Percentiles rank a stretch among this genome's conserved stretches.
Evolutionary conservation across 768 basidiomycete species (phyloP).

Genomic region (Udeniomyces megalosporus): DNA sequence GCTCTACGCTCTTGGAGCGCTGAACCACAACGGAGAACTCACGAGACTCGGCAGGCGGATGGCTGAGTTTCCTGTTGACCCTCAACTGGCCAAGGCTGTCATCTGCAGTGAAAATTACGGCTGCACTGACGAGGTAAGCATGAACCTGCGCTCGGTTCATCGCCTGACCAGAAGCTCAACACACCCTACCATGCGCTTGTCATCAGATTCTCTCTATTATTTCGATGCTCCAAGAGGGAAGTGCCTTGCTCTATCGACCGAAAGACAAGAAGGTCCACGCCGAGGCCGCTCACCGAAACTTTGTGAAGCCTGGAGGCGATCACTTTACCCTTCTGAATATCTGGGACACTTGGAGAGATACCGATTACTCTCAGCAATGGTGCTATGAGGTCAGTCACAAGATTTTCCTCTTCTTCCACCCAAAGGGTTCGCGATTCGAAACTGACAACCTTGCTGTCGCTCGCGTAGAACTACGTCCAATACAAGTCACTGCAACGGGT

Average conservation of each 20-base stretch:
- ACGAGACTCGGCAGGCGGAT: conserved; percentile 94
- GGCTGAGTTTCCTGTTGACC: conserved; percentile 98
- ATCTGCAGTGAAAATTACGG: conserved; percentile 85
- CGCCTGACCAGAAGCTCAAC: not conserved
- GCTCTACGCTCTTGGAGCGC: conserved; percentile 83
- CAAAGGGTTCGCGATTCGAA: too few relatives aligned
- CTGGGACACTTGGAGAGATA: conserved; percentile 98
- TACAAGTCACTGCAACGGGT: conserved; percentile 88
- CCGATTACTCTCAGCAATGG: conserved; percentile 86
- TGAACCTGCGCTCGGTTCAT: not conserved
- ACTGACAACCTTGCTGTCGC: not conserved
- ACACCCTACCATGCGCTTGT: not conserved
- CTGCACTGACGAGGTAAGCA: conserved; percentile 86
- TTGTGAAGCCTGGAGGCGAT: conserved; percentile 86
- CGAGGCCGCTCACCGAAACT: conserved; percentile 94
- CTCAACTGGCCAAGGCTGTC: conserved; percentile 90
- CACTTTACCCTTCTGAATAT: conserved; percentile 96
- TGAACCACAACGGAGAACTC: conserved; percentile 89
- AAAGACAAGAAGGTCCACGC: conserved; percentile 98
- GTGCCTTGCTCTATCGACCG: conserved; percentile 86
- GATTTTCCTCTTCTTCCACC: not conserved
- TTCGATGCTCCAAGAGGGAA: conserved; percentile 89
- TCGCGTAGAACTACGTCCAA: conserved; percentile 48
- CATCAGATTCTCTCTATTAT: conserved; percentile 82
- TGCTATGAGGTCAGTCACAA: conserved; percentile 72